These are phyloP conservation scores for Fusarium sp. DNA, from an alignment of 2,329 filamentous ascomycete species.

Conservation along the genomic window DNA sequence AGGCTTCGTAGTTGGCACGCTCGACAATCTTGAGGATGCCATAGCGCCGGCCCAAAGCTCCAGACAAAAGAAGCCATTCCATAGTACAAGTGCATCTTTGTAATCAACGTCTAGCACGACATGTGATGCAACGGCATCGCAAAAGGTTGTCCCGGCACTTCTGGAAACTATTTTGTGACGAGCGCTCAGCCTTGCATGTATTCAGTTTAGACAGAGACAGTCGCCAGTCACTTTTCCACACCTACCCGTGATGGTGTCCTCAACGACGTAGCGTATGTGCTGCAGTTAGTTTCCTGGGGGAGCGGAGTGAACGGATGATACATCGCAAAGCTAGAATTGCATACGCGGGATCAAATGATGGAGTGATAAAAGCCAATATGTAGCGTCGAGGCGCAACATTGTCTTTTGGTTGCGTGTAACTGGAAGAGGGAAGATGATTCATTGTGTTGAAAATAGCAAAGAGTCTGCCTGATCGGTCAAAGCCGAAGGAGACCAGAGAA, in stretches of 20 bases:
- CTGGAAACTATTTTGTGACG: constrained; percentile 14
- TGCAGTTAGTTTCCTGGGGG: neutral
- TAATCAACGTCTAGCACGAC: constrained; percentile 4
- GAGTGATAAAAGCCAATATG: constrained; percentile 6
- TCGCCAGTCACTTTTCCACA: constrained; percentile 5
- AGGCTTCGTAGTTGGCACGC: neutral
- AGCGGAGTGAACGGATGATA: constrained; percentile 8
- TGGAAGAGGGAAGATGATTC: constrained; percentile 13
- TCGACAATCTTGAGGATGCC: constrained; percentile 21
- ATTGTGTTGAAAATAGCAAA: neutral
- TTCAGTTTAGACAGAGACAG: constrained; percentile 7
- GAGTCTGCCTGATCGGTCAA: constrained; percentile 36
- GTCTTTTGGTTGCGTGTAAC: constrained; percentile 13
- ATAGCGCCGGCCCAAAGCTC: constrained; percentile 12
- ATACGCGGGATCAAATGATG: constrained; percentile 3
- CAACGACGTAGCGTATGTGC: constrained; percentile 1
- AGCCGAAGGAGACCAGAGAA: constrained; percentile 13
- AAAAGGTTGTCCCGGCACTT: constrained; percentile 6
- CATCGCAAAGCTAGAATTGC: constrained; percentile 24
- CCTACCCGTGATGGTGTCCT: constrained; percentile 2
- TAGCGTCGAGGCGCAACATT: constrained; percentile 26
- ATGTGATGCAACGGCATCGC: constrained; percentile 9
- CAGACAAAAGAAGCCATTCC: neutral
- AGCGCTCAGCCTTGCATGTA: constrained; percentile 1
- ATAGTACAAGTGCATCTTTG: neutral